Evolutionary conservation across 2,329 filamentous ascomycete genomes (phyloP), one percentile per base, ranked within the genome.

Genomic region (Parastagonospora avenae): DNA sequence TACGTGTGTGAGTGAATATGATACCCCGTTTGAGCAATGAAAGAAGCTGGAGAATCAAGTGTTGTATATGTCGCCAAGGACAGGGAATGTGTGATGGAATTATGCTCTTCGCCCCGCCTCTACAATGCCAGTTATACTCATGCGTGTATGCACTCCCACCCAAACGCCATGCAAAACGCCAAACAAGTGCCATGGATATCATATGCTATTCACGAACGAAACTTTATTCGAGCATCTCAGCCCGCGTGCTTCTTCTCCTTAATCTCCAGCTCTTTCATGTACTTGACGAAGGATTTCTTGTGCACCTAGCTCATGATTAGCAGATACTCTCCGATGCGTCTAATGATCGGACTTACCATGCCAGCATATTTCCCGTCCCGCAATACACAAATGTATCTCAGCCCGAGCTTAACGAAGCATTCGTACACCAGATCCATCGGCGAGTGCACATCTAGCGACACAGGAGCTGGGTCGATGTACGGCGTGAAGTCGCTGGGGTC

Each of bases 381-480:
- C 24, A 94, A 78, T 4, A 97, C 92, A 70, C 94, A 97, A 42
- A 99, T 88, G 73, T 96, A 97, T 55, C 94, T 82, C 59, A 99
- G 75, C 1, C 94, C 94, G 8, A 99, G 80, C 75, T 99, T 99
- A 43, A 91, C 90, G 72, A 97, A 99, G 66, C 92, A 93, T 71
- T 99, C 94, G 66, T 96, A 97, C 4, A 97, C 94, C 33, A 99
- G 77, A 70, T 97, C 92, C 84, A 97, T 92, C 0, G 94, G 91
- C 0, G 89, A 94, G 60, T 87, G 85, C 28, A 96, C 89, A 67
- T 99, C 94, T 19, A 99, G 79, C 10, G 92, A 84, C 11, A 99
- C 84, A 0, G 94, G 94, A 2, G 93, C 89, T 12, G 91, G 91
- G 69, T 99, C 94, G 72, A 99, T 96, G 64, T 88, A 97, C 2